A percentile compares a stretch with the other conserved stretches of the same genome.
These are phyloP conservation scores for Barnettozyma salicaria DNA, from an alignment of 805 yeast genomes.

Conservation along the genomic window DNA sequence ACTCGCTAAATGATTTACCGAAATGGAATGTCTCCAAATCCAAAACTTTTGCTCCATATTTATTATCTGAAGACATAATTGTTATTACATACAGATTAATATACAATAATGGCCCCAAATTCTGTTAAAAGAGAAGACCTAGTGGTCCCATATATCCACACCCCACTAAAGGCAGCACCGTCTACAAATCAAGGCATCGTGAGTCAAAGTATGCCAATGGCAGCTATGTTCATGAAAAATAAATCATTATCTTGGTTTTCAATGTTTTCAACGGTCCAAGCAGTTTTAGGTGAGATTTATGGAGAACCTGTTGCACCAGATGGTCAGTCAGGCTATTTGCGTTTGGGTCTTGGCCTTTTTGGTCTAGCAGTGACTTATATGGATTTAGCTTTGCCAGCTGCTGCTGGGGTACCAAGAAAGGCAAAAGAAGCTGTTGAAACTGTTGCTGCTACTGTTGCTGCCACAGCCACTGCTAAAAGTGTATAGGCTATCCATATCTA, in stretches of 20 bases:
- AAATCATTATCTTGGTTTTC: slow-evolving; percentile 51
- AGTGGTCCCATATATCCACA: slow-evolving; percentile 38
- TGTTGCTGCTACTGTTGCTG: slow-evolving; percentile 17
- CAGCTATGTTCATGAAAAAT: slow-evolving; percentile 57
- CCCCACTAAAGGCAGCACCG: slow-evolving; percentile 43
- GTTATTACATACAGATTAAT: not conserved
- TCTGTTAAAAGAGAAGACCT: slow-evolving; percentile 33
- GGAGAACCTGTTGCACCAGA: slow-evolving; percentile 27
- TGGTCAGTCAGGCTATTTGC: slow-evolving; percentile 33
- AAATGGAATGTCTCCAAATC: no score
- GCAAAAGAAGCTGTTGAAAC: slow-evolving; percentile 22
- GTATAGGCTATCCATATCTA: not conserved
- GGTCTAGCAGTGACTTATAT: slow-evolving; percentile 49
- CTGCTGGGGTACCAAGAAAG: slow-evolving; percentile 26
- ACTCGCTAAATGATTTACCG: no score
- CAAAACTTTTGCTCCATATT: no score
- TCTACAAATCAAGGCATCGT: slow-evolving; percentile 41
- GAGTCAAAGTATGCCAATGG: slow-evolving; percentile 59
- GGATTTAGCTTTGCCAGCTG: slow-evolving; percentile 32
- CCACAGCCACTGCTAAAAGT: slow-evolving; percentile 11
- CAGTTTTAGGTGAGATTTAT: slow-evolving; percentile 26
- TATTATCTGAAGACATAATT: no score
- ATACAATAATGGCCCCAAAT: slow-evolving; percentile 23
- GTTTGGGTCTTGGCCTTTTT: slow-evolving; percentile 33
- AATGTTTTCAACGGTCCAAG: slow-evolving; percentile 42